Percentiles rank a stretch among this genome's conserved stretches.
phyloP scores from a whole-genome alignment of 129 eudicot species.

The Flaveria sonorensis region DNA sequence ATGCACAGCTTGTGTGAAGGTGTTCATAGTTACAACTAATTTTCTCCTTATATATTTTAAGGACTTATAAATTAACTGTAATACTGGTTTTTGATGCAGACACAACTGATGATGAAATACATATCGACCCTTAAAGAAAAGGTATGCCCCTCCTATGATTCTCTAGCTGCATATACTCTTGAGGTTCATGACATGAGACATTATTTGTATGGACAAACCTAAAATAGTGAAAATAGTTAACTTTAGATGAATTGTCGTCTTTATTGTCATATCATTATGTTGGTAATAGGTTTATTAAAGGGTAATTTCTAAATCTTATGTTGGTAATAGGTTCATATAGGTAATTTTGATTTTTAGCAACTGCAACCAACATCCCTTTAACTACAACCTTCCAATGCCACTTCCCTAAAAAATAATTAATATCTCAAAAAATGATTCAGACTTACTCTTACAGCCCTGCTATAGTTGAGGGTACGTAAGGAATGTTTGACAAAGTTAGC shows the following conservation, averaged over 20 bases:
- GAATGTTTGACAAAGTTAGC: too few species aligned
- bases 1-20: neutral
- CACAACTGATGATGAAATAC: constrained; percentile 15
- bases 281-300: too few species aligned
- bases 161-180: neutral
- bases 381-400: neutral
- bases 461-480: too few species aligned
- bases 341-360: neutral
- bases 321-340: too few species aligned
- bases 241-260: neutral
- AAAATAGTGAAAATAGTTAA: neutral
- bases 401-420: neutral
- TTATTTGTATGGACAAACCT: neutral
- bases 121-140: constrained; percentile 16
- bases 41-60: neutral
- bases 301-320: too few species aligned
- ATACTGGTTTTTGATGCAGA: constrained; percentile 1
- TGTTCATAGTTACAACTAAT: neutral
- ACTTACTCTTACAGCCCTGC: neutral
- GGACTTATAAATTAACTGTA: neutral
- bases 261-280: neutral
- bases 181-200: neutral
- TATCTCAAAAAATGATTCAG: neutral
- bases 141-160: neutral
- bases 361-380: neutral